Conservation (phyloP, 345 rosid genomes). For the Citrus inodora region DNA sequence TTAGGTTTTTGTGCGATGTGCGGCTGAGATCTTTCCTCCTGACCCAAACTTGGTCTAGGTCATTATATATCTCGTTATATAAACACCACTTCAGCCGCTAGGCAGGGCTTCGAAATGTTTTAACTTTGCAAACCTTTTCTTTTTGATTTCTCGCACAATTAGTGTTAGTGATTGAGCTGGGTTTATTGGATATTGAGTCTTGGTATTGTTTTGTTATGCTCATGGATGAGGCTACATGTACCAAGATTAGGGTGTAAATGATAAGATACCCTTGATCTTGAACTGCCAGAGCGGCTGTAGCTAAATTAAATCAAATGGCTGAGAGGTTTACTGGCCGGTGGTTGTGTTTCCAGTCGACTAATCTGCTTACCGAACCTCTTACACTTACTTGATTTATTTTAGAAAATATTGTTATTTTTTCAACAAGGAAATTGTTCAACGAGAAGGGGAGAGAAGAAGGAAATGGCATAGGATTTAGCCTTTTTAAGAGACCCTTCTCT, state of each 20-base stretch:
- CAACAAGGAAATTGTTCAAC: background rate
- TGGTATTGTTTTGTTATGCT: too few species aligned
- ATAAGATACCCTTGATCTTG: slow-evolving; percentile 44
- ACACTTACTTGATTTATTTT: slow-evolving; percentile 21
- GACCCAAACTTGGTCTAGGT: background rate
- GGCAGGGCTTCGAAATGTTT: background rate
- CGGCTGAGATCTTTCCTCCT: slow-evolving; percentile 9
- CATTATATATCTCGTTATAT: background rate
- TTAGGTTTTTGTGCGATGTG: background rate
- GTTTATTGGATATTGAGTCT: background rate
- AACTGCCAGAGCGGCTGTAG: slow-evolving; percentile 70
- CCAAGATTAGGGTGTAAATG: slow-evolving; percentile 47
- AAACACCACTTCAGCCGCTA: background rate
- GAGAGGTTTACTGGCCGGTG: slow-evolving; percentile 78
- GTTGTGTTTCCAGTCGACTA: slow-evolving; percentile 49
- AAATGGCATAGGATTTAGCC: slow-evolving; percentile 36
- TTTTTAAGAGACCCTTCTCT: slow-evolving; percentile 40
- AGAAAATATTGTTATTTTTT: background rate
- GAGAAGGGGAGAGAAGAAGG: slow-evolving; percentile 43
- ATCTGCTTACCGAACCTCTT: slow-evolving; percentile 94
- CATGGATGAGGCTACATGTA: slow-evolving; percentile 50
- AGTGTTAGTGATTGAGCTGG: background rate
- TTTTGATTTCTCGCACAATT: background rate
- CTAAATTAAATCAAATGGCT: slow-evolving; percentile 39
- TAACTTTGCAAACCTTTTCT: background rate